phyloP scores from a whole-genome alignment of 306 rosid species.

The Lathyrus sativus region DNA sequence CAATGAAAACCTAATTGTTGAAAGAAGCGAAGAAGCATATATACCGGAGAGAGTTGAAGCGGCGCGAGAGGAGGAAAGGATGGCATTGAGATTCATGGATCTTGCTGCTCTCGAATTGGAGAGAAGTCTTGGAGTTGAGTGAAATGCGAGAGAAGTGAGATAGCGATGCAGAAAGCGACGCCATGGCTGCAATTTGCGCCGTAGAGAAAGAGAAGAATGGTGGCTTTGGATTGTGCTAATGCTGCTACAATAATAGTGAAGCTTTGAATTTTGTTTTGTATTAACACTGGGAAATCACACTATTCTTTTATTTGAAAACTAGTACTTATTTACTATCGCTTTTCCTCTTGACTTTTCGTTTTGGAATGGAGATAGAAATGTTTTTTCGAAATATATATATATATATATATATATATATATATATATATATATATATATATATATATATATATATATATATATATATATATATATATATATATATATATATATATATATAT shows the following conservation, averaged over 20 bases:
- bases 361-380: too few relatives aligned
- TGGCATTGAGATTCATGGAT: conserved; percentile 46
- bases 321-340: too few relatives aligned
- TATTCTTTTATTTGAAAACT: too few relatives aligned
- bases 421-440: too few relatives aligned
- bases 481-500: too few relatives aligned
- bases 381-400: too few relatives aligned
- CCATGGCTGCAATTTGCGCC: conserved; percentile 42
- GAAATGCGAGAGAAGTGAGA: conserved; percentile 41
- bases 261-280: neutral
- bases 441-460: too few relatives aligned
- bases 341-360: too few relatives aligned
- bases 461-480: too few relatives aligned
- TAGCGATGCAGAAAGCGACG: conserved; percentile 44
- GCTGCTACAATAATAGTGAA: too few relatives aligned
- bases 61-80: conserved; percentile 32
- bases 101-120: conserved; percentile 1
- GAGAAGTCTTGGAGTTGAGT: conserved; percentile 5
- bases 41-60: conserved; percentile 44
- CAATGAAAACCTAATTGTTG: neutral
- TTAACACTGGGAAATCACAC: too few relatives aligned
- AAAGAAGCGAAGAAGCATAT: neutral
- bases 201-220: conserved; percentile 9
- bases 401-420: too few relatives aligned
- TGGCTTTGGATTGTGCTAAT: neutral